Conservation (phyloP, 192 early-diverging fungal genomes). For the Entomortierella lignicola region DNA sequence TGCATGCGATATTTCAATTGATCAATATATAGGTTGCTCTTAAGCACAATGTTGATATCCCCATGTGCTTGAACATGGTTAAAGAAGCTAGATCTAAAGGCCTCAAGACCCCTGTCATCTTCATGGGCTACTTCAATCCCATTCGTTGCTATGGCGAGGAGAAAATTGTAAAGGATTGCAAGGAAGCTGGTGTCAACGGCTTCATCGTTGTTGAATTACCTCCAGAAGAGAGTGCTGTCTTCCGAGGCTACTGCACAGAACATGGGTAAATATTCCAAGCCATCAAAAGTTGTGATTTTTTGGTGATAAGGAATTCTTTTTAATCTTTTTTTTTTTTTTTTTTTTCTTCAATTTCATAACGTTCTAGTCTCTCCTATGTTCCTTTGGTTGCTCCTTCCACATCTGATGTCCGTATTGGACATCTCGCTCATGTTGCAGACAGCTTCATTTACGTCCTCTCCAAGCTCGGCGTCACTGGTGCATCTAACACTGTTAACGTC, state of each 20-base stretch:
- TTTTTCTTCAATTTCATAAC: no score
- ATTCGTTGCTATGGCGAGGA: conserved; percentile 94
- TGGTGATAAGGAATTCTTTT: no score
- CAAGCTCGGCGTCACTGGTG: conserved; percentile 95
- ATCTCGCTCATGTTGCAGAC: conserved; percentile 84
- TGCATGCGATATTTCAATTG: no score
- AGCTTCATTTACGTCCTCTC: conserved; percentile 97
- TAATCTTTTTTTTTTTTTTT: background rate
- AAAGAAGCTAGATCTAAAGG: conserved; percentile 83
- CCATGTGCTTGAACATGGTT: conserved; percentile 85
- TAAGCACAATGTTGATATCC: conserved; percentile 80
- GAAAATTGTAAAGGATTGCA: conserved; percentile 86
- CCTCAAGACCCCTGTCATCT: conserved; percentile 89
- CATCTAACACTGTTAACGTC: conserved; percentile 69
- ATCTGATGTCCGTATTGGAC: conserved; percentile 82
- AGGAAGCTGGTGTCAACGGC: conserved; percentile 88
- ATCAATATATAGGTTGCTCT: conserved; percentile 80
- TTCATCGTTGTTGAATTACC: conserved; percentile 98
- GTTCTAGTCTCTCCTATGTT: conserved; percentile 78
- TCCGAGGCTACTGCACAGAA: conserved; percentile 80
- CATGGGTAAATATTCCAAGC: conserved; percentile 60
- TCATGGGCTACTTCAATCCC: conserved; percentile 99
- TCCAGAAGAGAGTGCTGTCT: conserved; percentile 92
- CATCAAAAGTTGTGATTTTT: no score
- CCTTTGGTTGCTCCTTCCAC: conserved; percentile 96